These are phyloP conservation scores for Russula emetica DNA, from an alignment of 768 basidiomycete genomes.

Conservation along the genomic window DNA sequence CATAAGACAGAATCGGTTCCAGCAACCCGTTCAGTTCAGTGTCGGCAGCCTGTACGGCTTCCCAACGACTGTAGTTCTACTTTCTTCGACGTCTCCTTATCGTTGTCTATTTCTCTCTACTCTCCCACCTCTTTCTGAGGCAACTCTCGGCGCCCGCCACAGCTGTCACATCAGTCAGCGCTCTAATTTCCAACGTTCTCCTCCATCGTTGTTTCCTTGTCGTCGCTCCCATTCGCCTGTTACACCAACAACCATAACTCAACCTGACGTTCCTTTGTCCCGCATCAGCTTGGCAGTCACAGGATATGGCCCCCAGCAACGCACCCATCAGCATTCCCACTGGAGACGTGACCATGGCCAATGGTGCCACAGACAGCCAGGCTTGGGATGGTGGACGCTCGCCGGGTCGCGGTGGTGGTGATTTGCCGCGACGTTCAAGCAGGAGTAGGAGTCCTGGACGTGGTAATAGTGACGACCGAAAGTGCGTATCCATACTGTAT, in stretches of 20 bases:
- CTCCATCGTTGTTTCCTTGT: conserved; percentile 33
- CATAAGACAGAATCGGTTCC: conserved; percentile 27
- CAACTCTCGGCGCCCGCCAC: conserved; percentile 26
- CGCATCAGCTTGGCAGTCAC: conserved; percentile 74
- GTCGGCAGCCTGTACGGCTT: conserved; percentile 30
- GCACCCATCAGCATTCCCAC: conserved; percentile 69
- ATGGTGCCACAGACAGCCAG: conserved; percentile 49
- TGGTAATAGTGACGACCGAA: conserved; percentile 45
- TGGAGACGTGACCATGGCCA: conserved; percentile 43
- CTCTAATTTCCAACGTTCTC: conserved; percentile 25
- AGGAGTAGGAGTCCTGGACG: conserved; percentile 73
- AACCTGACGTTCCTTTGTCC: conserved; percentile 43
- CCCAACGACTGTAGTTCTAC: conserved; percentile 24
- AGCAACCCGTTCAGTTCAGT: conserved; percentile 24
- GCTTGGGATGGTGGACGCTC: conserved; percentile 51
- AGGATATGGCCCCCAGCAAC: conserved; percentile 65
- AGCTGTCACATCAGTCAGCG: conserved; percentile 25
- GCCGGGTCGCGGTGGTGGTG: conserved; percentile 43
- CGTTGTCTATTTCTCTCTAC: conserved; percentile 21
- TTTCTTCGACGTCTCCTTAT: conserved; percentile 16
- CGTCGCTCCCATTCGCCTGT: conserved; percentile 28
- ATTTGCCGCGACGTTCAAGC: conserved; percentile 61
- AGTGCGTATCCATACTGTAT: conserved; percentile 39
- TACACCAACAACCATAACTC: conserved; percentile 31
- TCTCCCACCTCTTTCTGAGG: conserved; percentile 29